Conservation (phyloP, 345 rosid genomes). For the Sisymbrium altissimum region DNA sequence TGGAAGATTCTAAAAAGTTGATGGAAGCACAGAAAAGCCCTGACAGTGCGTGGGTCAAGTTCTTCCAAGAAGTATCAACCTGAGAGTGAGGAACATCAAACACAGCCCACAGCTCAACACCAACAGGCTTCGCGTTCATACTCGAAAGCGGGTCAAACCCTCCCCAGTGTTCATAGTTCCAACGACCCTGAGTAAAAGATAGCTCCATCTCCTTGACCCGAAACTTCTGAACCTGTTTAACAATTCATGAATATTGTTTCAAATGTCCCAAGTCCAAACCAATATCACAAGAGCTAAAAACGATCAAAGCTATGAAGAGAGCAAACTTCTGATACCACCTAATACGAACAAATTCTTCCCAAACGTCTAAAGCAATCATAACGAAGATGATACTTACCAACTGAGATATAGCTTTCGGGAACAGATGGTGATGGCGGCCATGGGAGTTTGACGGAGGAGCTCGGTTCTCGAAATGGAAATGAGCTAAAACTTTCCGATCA, state of each 20-base stretch:
- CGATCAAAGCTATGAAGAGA: neutral
- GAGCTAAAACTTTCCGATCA: conserved; percentile 77
- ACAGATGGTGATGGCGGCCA: conserved; percentile 91
- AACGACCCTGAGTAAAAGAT: conserved; percentile 97
- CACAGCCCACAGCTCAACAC: conserved; percentile 95
- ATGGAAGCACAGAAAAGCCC: conserved; percentile 97
- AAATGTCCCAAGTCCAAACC: too few species aligned
- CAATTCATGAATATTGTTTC: neutral
- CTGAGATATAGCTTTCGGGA: conserved; percentile 95
- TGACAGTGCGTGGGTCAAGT: conserved; percentile 81
- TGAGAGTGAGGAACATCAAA: conserved; percentile 74
- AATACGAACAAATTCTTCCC: neutral
- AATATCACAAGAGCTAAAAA: too few species aligned
- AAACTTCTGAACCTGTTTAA: conserved; percentile 64
- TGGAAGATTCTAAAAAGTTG: conserved; percentile 80
- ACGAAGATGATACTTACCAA: conserved; percentile 45
- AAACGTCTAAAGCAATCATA: neutral
- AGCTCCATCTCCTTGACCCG: conserved; percentile 85
- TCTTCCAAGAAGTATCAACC: conserved; percentile 85
- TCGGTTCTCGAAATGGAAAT: conserved; percentile 70
- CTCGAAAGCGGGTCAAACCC: conserved; percentile 83
- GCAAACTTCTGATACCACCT: neutral
- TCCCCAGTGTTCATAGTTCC: conserved; percentile 98
- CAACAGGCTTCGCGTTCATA: conserved; percentile 92
- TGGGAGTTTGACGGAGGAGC: conserved; percentile 61